A percentile compares a stretch with the other conserved stretches of the same genome.
phyloP scores from a whole-genome alignment of 352 stramenopile species.

The Phytophthora syringae region DNA sequence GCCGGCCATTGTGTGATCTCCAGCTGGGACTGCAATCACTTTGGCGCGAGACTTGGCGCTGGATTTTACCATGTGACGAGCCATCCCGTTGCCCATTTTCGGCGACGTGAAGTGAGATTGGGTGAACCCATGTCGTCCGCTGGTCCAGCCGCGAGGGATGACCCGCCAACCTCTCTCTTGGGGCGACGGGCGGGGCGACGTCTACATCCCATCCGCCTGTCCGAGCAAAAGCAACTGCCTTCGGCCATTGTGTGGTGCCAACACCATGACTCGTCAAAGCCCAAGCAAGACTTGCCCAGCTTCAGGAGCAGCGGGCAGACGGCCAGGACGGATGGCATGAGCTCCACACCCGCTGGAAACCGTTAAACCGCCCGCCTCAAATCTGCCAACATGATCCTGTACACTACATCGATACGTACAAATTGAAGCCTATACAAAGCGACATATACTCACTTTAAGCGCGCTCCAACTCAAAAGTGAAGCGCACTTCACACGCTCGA shows the following conservation, averaged over 20 bases:
- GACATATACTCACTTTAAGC: too few species aligned
- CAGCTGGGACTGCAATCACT: too few species aligned
- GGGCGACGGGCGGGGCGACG: background rate
- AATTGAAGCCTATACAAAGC: too few species aligned
- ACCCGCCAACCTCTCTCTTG: background rate
- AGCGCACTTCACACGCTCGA: conserved; percentile 2
- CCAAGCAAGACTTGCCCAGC: background rate
- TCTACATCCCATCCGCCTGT: conserved; percentile 5
- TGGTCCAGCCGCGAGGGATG: conserved; percentile 1
- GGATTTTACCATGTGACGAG: conserved; percentile 40
- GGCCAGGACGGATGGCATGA: conserved; percentile 20
- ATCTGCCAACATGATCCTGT: conserved; percentile 6
- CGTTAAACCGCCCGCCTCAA: conserved; percentile 17
- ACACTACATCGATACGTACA: too few species aligned
- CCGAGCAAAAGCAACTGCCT: conserved; percentile 20
- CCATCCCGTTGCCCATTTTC: conserved; percentile 10
- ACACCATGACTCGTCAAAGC: background rate
- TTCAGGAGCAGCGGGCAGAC: too few species aligned
- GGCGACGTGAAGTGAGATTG: conserved; percentile 23
- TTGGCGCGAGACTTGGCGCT: conserved; percentile 1
- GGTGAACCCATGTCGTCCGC: conserved; percentile 27
- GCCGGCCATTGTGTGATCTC: conserved; percentile 2
- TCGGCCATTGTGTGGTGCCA: background rate
- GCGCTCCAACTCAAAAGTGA: conserved; percentile 8
- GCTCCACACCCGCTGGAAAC: background rate